These are phyloP conservation scores for Tulasnella sp. DNA, from an alignment of 768 basidiomycete species.

Conservation along the genomic window DNA sequence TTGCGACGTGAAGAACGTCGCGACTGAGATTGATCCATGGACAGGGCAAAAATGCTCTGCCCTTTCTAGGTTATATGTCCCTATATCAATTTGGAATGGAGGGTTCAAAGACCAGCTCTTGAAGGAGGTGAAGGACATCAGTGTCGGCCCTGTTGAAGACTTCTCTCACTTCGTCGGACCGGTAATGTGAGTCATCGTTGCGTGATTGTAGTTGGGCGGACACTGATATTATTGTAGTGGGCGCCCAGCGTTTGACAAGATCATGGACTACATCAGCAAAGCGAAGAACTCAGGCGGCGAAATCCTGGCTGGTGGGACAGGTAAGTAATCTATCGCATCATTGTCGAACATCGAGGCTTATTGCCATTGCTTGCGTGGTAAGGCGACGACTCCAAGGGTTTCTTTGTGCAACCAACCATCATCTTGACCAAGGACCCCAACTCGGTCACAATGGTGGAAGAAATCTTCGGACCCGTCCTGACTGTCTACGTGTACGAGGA, in stretches of 20 bases:
- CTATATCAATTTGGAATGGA: slow-evolving; percentile 68
- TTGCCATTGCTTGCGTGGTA: neutral
- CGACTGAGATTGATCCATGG: neutral
- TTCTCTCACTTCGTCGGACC: slow-evolving; percentile 89
- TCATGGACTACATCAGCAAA: slow-evolving; percentile 68
- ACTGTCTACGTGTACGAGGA: slow-evolving; percentile 91
- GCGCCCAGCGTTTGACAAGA: slow-evolving; percentile 80
- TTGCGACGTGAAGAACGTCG: neutral
- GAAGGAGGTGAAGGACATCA: slow-evolving; percentile 70
- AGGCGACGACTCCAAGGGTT: slow-evolving; percentile 88
- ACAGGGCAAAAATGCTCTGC: slow-evolving; percentile 95
- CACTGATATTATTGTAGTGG: slow-evolving; percentile 38
- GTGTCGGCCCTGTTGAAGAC: slow-evolving; percentile 64
- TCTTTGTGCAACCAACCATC: slow-evolving; percentile 88
- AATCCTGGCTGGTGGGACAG: slow-evolving; percentile 73
- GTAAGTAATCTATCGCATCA: slow-evolving; percentile 30
- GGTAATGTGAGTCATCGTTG: slow-evolving; percentile 57
- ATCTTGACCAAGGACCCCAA: slow-evolving; percentile 87
- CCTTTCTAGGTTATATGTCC: slow-evolving; percentile 81
- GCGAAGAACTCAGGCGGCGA: slow-evolving; percentile 87
- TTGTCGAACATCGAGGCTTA: neutral
- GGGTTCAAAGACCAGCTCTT: slow-evolving; percentile 80
- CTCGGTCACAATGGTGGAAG: slow-evolving; percentile 81
- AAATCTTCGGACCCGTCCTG: slow-evolving; percentile 94
- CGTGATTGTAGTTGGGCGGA: neutral